Evolutionary conservation across 108 stramenopile species (phyloP).

Genomic region (Chaetoceros tenuissimus): DNA sequence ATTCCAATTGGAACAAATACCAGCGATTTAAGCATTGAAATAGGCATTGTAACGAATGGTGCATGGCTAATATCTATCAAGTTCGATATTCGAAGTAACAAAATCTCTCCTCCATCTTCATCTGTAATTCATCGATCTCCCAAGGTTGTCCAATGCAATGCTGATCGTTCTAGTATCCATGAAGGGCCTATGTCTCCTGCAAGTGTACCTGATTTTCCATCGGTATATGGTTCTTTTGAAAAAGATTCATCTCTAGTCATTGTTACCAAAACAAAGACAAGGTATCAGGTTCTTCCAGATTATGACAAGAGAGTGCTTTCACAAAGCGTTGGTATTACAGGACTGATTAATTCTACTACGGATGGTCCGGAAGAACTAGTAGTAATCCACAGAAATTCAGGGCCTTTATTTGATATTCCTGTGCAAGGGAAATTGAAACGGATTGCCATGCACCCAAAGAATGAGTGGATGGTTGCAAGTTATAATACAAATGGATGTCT

Average conservation of each 20-base stretch:
- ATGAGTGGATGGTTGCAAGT: constrained; percentile 1
- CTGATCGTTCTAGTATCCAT: background rate
- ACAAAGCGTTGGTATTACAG: background rate
- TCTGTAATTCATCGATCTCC: background rate
- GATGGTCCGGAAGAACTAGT: background rate
- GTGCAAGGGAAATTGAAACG: background rate
- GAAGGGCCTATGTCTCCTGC: background rate
- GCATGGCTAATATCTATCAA: background rate
- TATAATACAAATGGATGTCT: too few species aligned
- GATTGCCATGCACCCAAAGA: background rate
- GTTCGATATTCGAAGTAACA: background rate
- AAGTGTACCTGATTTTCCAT: background rate
- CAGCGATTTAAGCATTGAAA: background rate
- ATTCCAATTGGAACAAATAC: background rate
- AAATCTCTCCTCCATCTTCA: background rate
- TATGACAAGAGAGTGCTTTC: background rate
- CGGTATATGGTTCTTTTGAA: background rate
- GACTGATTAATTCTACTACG: background rate
- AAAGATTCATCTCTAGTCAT: background rate
- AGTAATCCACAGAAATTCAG: background rate
- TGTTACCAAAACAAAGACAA: background rate
- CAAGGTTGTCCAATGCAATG: background rate
- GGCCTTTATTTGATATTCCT: background rate
- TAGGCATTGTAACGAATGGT: background rate
- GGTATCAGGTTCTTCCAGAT: background rate